Evolutionary conservation across 129 eudicot species (phyloP).

Genomic region (Logfia minima): DNA sequence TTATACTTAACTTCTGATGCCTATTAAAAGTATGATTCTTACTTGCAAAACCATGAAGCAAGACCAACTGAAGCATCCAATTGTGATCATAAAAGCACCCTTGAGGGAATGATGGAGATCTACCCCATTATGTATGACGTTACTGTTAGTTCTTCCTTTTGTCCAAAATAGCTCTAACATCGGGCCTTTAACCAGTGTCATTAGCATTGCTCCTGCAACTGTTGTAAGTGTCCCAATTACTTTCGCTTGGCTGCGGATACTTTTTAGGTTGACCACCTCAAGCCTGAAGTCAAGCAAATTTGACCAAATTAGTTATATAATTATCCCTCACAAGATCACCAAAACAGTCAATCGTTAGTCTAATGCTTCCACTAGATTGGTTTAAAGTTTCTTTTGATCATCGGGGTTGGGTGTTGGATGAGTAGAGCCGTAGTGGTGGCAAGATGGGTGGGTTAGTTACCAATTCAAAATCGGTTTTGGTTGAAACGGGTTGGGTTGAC

Average conservation of each 20-base stretch:
- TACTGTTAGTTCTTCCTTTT: conserved; percentile 35
- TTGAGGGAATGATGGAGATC: conserved; percentile 63
- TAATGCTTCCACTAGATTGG: not conserved
- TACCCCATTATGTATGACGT: conserved; percentile 37
- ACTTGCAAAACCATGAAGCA: conserved; percentile 92
- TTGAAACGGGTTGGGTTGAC: conserved; percentile 1
- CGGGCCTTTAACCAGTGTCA: conserved; percentile 92
- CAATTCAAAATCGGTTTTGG: not conserved
- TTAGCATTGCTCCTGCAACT: conserved; percentile 90
- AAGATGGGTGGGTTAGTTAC: not conserved
- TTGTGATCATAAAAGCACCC: conserved; percentile 72
- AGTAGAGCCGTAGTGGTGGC: not conserved
- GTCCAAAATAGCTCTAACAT: conserved; percentile 67
- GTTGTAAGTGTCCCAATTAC: conserved; percentile 77
- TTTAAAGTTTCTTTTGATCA: not conserved
- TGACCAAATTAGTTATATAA: not conserved
- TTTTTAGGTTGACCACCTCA: conserved; percentile 68
- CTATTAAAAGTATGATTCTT: conserved; percentile 7
- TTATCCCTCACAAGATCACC: not conserved
- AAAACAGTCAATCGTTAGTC: not conserved
- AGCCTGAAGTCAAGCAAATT: conserved; percentile 49
- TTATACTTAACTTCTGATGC: not conserved
- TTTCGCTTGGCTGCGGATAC: conserved; percentile 84
- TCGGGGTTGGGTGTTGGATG: not conserved
- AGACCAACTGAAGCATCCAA: conserved; percentile 70